Evolutionary conservation across 441 rosid species (phyloP), one percentile per base, ranked within the genome.

Genomic region (Pelargonium myrrhifolium): DNA sequence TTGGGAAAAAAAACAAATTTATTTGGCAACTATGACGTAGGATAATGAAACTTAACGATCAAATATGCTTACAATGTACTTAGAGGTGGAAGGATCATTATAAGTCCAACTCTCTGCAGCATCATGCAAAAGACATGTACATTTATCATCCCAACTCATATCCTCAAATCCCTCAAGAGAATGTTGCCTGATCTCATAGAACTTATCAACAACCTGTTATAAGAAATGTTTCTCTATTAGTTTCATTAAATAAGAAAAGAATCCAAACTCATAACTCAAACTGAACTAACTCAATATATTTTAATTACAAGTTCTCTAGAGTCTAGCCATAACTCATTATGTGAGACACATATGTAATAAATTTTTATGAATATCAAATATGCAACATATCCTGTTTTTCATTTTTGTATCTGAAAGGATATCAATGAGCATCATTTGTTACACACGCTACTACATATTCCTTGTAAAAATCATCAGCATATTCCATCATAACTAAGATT

Each of bases 41-140:
- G 61, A 71, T 59, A 22, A 64, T 53, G 64, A 22, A 76, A 70
- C 45, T 31, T n/a, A 9, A 63, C 67, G 62, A 43, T 66, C 66
- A 62, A 35, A 55, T 72, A 75, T 78, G 78, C 85, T 87, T 86
- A 92, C 99, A 61, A 90, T 86, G 80, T 90, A 95, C 64, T 84
- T 79, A 62, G 93, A 78, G 59, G 93, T 87, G 47, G 99, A 92
- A 56, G 83, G 72, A 77, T 92, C 97, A 78, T 87, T 87, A 76
- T 83, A 90, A 72, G 80, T 88, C 98, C 99, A 95, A 65, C 77
- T 69, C 71, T 89, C 97, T 11, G 58, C 67, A 59, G 97, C 84
- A 77, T 90, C 97, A 47, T 74, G 79, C 77, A 95, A 74, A 55
- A 95, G 84, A 74, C 79, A 80, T 58, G 76, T 69, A 77, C 90